Conservation (phyloP, 306 rosid genomes). For the Canavalia gladiata region DNA sequence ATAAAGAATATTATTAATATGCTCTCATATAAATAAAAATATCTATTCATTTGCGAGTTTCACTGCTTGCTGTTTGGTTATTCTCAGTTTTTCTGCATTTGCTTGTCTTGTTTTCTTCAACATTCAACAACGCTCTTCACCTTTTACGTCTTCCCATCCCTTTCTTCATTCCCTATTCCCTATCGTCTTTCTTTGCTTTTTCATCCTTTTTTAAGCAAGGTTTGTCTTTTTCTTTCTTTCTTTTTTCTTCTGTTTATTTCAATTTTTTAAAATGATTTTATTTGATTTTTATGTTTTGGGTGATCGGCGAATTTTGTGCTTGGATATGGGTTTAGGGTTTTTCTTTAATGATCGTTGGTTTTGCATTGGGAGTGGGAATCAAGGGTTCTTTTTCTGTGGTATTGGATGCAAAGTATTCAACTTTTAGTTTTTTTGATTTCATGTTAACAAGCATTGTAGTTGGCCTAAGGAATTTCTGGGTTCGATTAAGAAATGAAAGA, state of each 20-base stretch:
- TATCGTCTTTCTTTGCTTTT: not conserved
- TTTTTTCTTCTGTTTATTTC: not conserved
- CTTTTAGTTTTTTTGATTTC: not conserved
- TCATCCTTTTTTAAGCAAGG: slow-evolving; percentile 35
- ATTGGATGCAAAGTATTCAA: not conserved
- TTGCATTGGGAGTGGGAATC: slow-evolving; percentile 27
- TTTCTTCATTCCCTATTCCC: slow-evolving; percentile 19
- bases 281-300: not conserved
- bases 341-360: slow-evolving; percentile 29
- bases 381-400: slow-evolving; percentile 20
- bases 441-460: not conserved
- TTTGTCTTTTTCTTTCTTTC: slow-evolving; percentile 5
- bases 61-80: not conserved
- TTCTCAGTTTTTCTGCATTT: not conserved
- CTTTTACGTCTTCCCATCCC: not conserved
- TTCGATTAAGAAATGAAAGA: not conserved
- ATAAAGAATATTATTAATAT: too few relatives aligned
- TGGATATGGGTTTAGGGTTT: slow-evolving; percentile 45
- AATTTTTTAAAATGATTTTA: not conserved
- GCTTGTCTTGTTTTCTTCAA: slow-evolving; percentile 5
- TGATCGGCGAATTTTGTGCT: slow-evolving; percentile 34
- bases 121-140: slow-evolving; percentile 17
- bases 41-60: too few relatives aligned
- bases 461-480: slow-evolving; percentile 1
- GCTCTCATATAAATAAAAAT: too few relatives aligned